These are phyloP conservation scores for Dillenia turbinata DNA, from an alignment of 164 flowering plant species.

Conservation along the genomic window DNA sequence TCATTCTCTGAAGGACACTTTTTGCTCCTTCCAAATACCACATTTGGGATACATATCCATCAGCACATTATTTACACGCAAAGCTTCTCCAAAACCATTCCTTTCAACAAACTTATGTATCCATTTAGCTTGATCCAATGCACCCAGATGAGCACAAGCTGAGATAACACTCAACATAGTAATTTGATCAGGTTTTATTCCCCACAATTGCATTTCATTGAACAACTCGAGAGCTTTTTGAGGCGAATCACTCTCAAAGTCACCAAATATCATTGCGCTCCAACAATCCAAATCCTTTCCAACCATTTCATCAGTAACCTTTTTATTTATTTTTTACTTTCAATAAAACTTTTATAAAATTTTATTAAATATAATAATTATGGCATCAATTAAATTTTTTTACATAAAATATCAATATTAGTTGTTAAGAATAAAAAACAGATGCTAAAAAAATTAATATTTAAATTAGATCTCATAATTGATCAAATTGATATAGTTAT, in stretches of 20 bases:
- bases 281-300: constrained; percentile 76
- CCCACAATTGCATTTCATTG: constrained; percentile 38
- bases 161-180: constrained; percentile 78
- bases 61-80: constrained; percentile 64
- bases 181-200: constrained; percentile 59
- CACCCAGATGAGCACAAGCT: constrained; percentile 75
- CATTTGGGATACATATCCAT: constrained; percentile 90
- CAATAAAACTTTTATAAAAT: no score
- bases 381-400: no score
- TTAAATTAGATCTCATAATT: no score
- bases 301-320: no score
- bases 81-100: constrained; percentile 41
- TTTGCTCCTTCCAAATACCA: constrained; percentile 51
- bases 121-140: constrained; percentile 52
- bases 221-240: constrained; percentile 56
- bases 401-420: no score
- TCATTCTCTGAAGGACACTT: constrained; percentile 51
- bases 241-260: constrained; percentile 67
- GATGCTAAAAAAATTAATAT: no score
- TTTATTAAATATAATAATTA: no score
- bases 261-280: constrained; percentile 82
- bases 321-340: no score
- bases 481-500: no score
- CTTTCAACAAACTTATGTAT: constrained; percentile 39
- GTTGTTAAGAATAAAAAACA: no score